phyloP scores from a whole-genome alignment of 495 filamentous ascomycete species.

The Neurospora terricola region DNA sequence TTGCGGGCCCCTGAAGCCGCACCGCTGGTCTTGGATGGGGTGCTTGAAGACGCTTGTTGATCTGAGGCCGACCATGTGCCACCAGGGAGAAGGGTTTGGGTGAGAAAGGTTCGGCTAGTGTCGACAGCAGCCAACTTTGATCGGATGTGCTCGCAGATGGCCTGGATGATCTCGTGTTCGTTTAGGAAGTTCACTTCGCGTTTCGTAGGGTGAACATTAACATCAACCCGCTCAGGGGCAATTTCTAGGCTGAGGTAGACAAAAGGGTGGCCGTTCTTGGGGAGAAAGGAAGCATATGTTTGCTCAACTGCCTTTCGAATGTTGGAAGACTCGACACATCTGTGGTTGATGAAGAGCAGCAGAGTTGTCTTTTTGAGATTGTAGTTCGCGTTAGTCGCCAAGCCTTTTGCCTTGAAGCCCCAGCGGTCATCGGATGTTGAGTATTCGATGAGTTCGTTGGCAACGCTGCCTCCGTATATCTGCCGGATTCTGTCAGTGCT shows the following conservation, averaged over 20 bases:
- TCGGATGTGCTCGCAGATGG: conserved; percentile 72
- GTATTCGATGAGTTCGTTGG: conserved; percentile 82
- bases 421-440: conserved; percentile 61
- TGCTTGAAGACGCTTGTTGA: conserved; percentile 19
- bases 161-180: conserved; percentile 92
- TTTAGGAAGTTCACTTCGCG: conserved; percentile 97
- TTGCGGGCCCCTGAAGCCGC: conserved; percentile 20
- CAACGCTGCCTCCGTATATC: conserved; percentile 76
- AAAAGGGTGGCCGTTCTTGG: conserved; percentile 93
- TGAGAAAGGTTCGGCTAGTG: conserved; percentile 88
- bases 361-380: conserved; percentile 84
- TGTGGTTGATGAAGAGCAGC: conserved; percentile 94
- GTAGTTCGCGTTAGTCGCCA: conserved; percentile 91
- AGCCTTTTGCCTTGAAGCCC: conserved; percentile 73
- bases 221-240: conserved; percentile 86
- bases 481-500: conserved; percentile 78
- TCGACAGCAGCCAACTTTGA: conserved; percentile 79
- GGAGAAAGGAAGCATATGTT: conserved; percentile 80
- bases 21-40: conserved; percentile 30
- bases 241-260: conserved; percentile 89
- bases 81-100: conserved; percentile 79
- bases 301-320: conserved; percentile 89
- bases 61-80: conserved; percentile 31
- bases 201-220: conserved; percentile 97
- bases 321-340: conserved; percentile 85